Evolutionary conservation across 495 filamentous ascomycete species (phyloP).

Genomic region (Filosporella fistucella): DNA sequence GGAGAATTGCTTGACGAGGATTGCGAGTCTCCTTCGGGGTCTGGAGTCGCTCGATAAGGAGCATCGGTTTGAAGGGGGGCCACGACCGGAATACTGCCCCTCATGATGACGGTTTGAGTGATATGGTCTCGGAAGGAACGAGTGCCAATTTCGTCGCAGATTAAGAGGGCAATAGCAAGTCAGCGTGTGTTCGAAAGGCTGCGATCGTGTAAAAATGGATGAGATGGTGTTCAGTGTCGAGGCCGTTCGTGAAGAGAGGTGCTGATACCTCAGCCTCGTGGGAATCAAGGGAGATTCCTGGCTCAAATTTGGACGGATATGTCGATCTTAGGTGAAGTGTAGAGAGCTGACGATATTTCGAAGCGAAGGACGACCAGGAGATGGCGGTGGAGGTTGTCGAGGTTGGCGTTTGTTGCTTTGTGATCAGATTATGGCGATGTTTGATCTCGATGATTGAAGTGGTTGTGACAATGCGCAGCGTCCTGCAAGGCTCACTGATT

Average conservation of each 20-base stretch:
- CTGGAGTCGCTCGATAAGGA: slow-evolving; percentile 20
- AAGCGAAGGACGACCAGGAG: not conserved
- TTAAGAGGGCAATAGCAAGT: not conserved
- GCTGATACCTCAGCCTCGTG: slow-evolving; percentile 2
- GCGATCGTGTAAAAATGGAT: no score
- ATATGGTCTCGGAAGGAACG: not conserved
- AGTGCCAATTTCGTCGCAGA: not conserved
- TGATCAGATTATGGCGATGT: slow-evolving; percentile 23
- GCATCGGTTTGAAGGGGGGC: slow-evolving; percentile 12
- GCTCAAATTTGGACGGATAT: not conserved
- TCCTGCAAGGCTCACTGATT: slow-evolving; percentile 7
- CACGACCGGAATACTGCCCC: slow-evolving; percentile 14
- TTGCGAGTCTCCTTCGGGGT: slow-evolving; percentile 23
- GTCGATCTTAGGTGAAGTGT: not conserved
- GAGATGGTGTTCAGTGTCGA: no score
- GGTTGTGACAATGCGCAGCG: slow-evolving; percentile 6
- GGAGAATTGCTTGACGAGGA: slow-evolving; percentile 84
- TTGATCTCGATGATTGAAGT: slow-evolving; percentile 10
- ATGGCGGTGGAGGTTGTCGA: not conserved
- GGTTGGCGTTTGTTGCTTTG: slow-evolving; percentile 8
- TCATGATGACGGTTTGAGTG: slow-evolving; percentile 10
- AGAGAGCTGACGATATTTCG: not conserved
- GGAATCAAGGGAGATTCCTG: not conserved
- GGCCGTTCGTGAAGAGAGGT: no score
- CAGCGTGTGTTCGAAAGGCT: not conserved